phyloP scores from a whole-genome alignment of 495 filamentous ascomycete genomes.

The Cairneyella variabilis region DNA sequence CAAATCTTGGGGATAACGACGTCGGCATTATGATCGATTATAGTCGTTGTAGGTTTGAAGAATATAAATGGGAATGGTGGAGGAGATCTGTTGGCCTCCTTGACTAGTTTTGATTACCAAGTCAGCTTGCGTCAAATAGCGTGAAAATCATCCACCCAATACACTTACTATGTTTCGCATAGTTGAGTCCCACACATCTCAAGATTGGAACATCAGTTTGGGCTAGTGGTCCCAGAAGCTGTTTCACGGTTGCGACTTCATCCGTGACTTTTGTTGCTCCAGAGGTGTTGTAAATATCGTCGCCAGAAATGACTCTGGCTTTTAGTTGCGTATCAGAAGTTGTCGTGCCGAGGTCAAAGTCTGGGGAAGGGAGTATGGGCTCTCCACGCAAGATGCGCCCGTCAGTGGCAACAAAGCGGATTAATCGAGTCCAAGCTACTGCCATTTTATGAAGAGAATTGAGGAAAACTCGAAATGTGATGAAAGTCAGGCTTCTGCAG shows the following conservation, averaged over 20 bases:
- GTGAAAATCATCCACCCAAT: neutral
- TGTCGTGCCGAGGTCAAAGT: constrained; percentile 38
- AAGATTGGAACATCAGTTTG: constrained; percentile 35
- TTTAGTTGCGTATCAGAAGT: constrained; percentile 34
- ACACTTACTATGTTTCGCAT: constrained; percentile 35
- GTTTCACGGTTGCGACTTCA: constrained; percentile 33
- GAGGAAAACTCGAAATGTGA: no score
- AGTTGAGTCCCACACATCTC: constrained; percentile 39
- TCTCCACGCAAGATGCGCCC: constrained; percentile 42
- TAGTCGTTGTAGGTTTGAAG: constrained; percentile 44
- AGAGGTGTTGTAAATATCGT: constrained; percentile 37
- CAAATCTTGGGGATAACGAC: constrained; percentile 45
- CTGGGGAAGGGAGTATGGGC: constrained; percentile 38
- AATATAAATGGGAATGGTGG: constrained; percentile 48
- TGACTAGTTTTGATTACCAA: constrained; percentile 32
- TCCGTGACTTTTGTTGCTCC: constrained; percentile 30
- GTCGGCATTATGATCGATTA: constrained; percentile 37
- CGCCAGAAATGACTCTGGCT: constrained; percentile 35
- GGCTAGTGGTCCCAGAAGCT: constrained; percentile 34
- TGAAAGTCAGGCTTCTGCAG: no score
- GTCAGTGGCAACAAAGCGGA: constrained; percentile 45
- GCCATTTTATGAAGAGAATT: no score
- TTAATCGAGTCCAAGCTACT: constrained; percentile 49
- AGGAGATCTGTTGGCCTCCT: constrained; percentile 43
- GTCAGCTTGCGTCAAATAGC: neutral